Evolutionary conservation across 768 basidiomycete genomes (phyloP), one percentile per base, ranked within the genome.

Genomic region (Tulasnella sp.): DNA sequence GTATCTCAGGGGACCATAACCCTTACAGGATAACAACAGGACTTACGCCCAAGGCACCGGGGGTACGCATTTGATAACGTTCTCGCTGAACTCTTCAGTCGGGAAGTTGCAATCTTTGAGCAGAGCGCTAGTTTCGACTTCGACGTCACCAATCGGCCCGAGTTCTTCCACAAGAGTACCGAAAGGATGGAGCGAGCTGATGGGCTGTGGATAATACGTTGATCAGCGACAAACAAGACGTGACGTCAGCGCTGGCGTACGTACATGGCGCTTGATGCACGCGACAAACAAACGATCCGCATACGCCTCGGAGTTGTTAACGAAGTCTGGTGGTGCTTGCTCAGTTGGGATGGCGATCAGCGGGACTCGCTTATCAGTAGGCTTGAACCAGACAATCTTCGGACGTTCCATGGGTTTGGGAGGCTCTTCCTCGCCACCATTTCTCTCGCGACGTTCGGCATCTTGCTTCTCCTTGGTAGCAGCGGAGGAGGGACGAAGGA

Each of bases 311-410:
- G 93, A 83, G 67, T 89, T 88, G 69, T 94, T 89, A 42, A 99
- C 83, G 67, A 99, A 99, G 69, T 98, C 93, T 15, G 77, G 78
- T 5, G 96, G 96, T 0, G 96, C 94, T 70, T 99, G 96, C 66
- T 99, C 96, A 6, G 96, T 98, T 6, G 93, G 94, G 61, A 99
- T 99, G 56, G 96, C 96, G 65, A 99, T 97, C 39, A 98, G 77
- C 41, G 96, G 96, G 1, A 99, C 96, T 57, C 96, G 87, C 70
- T 99, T 99, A 74, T 97, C 93, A 25, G 94, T 97, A 3, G 96
- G 96, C 73, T 97, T 94, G 78, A 99, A 98, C 96, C 96, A 99
- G 43, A 99, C 93, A 62, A 99, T 99, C 77, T 97, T 98, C 61
- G 94, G 94, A 37, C 93, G 83, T 68, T 92, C 89, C 41, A 85